Percentiles rank a stretch among this genome's conserved stretches.
These are phyloP conservation scores for Gnomoniopsis smithogilvyi DNA, from an alignment of 2,329 filamentous ascomycete species.

Conservation along the genomic window DNA sequence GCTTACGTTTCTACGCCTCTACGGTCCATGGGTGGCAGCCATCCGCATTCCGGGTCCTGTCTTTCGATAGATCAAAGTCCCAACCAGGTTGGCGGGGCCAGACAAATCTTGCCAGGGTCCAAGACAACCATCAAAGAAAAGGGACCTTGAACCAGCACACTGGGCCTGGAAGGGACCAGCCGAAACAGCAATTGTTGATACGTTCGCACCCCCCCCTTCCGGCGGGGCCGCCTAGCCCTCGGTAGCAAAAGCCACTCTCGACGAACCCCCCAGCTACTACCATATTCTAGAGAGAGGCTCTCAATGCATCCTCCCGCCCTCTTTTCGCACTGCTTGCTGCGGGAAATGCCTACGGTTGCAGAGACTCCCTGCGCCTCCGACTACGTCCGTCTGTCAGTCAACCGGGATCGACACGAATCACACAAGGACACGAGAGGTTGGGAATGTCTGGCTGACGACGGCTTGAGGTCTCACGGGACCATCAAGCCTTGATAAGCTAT, in stretches of 20 bases:
- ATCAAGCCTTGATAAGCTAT: background rate
- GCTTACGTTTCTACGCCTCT: no score
- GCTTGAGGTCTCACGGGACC: background rate
- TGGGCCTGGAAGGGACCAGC: background rate
- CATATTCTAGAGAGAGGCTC: constrained; percentile 2
- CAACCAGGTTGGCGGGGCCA: background rate
- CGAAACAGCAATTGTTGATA: constrained; percentile 7
- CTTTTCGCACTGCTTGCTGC: background rate
- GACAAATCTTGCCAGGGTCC: background rate
- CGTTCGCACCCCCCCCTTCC: constrained; percentile 4
- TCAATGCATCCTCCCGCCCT: constrained; percentile 4
- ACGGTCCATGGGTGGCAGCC: no score
- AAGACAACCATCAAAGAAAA: constrained; percentile 3
- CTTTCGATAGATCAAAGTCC: no score
- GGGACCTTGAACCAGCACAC: background rate
- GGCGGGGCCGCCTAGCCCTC: no score
- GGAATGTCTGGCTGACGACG: background rate
- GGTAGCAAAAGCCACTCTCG: background rate
- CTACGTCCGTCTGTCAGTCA: background rate
- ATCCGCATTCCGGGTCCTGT: no score
- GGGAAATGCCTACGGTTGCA: background rate
- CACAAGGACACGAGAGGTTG: constrained; percentile 4
- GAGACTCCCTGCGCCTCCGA: constrained; percentile 1
- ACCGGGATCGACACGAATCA: constrained; percentile 11
- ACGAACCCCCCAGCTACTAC: background rate